These are phyloP conservation scores for Scheffersomyces segobiensis DNA, from an alignment of 1,139 yeast species.

Conservation along the genomic window DNA sequence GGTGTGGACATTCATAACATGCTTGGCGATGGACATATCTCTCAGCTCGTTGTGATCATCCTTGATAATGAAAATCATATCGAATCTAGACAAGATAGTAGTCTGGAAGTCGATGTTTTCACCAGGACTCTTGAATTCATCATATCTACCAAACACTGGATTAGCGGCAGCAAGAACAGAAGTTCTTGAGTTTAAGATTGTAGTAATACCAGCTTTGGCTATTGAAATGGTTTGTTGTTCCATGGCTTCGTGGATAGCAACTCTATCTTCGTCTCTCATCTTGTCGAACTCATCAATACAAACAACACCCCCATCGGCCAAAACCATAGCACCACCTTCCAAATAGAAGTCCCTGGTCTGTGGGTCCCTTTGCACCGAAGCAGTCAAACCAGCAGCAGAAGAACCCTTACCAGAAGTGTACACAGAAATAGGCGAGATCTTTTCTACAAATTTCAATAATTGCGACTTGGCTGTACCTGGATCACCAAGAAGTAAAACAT, in stretches of 20 bases:
- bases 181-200: slow-evolving; percentile 92
- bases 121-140: slow-evolving; percentile 94
- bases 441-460: slow-evolving; percentile 89
- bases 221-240: slow-evolving; percentile 99
- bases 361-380: slow-evolving; percentile 92
- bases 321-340: slow-evolving; percentile 99
- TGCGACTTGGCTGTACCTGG: slow-evolving; percentile 99
- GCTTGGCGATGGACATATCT: slow-evolving; percentile 89
- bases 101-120: slow-evolving; percentile 98
- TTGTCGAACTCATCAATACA: slow-evolving; percentile 99
- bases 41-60: slow-evolving; percentile 89
- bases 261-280: slow-evolving; percentile 99
- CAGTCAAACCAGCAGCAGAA: slow-evolving; percentile 98
- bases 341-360: slow-evolving; percentile 86
- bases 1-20: slow-evolving; percentile 93
- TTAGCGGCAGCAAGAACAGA: slow-evolving; percentile 97
- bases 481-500: slow-evolving; percentile 90
- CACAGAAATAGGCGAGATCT: slow-evolving; percentile 90
- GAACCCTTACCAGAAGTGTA: slow-evolving; percentile 99
- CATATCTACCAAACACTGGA: slow-evolving; percentile 95
- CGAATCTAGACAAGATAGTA: slow-evolving; percentile 94
- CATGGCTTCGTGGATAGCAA: slow-evolving; percentile 99
- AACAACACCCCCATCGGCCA: slow-evolving; percentile 98
- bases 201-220: slow-evolving; percentile 98
- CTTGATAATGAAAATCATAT: slow-evolving; percentile 95